Base-by-base conservation (phyloP, 2,329 filamentous ascomycete genomes). In the Colletotrichum camelliae region DNA sequence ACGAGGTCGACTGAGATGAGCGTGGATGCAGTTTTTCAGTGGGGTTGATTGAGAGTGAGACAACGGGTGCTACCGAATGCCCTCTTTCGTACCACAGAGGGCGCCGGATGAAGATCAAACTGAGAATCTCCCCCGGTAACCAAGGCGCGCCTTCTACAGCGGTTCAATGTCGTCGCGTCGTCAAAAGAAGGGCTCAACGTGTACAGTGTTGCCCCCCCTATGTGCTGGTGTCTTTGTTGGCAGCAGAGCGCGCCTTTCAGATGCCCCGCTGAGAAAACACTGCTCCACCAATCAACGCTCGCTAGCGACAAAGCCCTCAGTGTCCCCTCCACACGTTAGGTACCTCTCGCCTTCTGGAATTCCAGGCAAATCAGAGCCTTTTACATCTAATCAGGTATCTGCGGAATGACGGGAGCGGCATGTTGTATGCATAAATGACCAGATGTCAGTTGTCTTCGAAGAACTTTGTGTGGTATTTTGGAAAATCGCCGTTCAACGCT, bases 331-430 rank as follows among this genome's bases (percentile, higher is more conserved):
- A 8, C 7, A 10, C 21, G 4, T 6, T 6, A 10, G 7, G 33
- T 33, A 61, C 24, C 21, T 31, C 13, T 27, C 24, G 24, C 24
- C 24, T 27, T 15, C 10, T 37, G n/a, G 12, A 27, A 21, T 43
- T 18, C 10, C 37, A 48, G n/a, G 43, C 43, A 48, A 48, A 48
- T 48, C 43, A 48, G 43, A 48, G 18, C 39, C n/a, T 39, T 37
- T 8, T n/a, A 24, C 72, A 72, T 72, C 72, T 75, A 72, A 75
- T 75, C 72, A 61, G 9, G 72, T 72, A 48, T 48, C 43, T 48
- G 12, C 43, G 43, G n/a, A 4, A 48, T 48, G 18, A 18, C 43
- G 15, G 35, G 13, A 37, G 35, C 13, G 15, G 35, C 35, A 48
- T 48, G n/a, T 48, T 12, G 43, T 48, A 2, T 13, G 43, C n/a